A percentile compares a stretch with the other conserved stretches of the same genome.
Conservation (phyloP, 768 basidiomycete species). For the Pleurotus tuoliensis region DNA sequence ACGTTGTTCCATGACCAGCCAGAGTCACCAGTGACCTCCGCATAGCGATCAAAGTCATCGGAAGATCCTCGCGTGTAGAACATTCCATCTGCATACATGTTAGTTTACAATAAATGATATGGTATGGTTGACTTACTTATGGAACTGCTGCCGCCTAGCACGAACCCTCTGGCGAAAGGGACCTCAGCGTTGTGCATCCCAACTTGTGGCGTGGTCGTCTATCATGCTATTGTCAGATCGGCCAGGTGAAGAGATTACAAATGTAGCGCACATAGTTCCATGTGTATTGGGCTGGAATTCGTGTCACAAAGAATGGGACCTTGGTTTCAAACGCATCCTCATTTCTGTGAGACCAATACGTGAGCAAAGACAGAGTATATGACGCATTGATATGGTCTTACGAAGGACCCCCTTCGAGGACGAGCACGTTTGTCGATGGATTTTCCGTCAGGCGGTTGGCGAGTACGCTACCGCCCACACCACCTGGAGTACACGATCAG, state of each 20-base stretch:
- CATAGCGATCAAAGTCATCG: slow-evolving; percentile 23
- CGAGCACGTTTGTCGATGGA: neutral
- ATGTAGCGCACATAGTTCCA: slow-evolving; percentile 9
- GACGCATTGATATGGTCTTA: neutral
- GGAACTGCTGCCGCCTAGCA: slow-evolving; percentile 16
- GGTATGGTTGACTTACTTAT: slow-evolving; percentile 16
- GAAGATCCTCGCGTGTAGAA: slow-evolving; percentile 21
- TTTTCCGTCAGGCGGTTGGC: slow-evolving; percentile 8
- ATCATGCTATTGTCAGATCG: slow-evolving; percentile 8
- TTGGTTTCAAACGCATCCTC: neutral
- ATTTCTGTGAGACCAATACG: neutral
- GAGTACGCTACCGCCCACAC: slow-evolving; percentile 2
- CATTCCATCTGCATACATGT: slow-evolving; percentile 17
- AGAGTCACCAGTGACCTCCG: slow-evolving; percentile 18
- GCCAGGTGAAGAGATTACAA: neutral
- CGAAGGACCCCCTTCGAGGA: slow-evolving; percentile 4
- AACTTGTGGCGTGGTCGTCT: slow-evolving; percentile 16
- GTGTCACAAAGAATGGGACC: slow-evolving; percentile 6
- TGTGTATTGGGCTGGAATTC: neutral
- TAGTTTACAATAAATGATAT: neutral
- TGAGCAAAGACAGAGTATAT: too few species aligned
- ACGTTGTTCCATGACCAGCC: slow-evolving; percentile 27
- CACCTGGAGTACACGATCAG: neutral
- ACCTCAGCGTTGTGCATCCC: slow-evolving; percentile 12
- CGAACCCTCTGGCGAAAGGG: slow-evolving; percentile 14